A percentile compares a stretch with the other conserved stretches of the same genome.
phyloP scores from a whole-genome alignment of 345 rosid genomes.

The Syzygium aqueum region DNA sequence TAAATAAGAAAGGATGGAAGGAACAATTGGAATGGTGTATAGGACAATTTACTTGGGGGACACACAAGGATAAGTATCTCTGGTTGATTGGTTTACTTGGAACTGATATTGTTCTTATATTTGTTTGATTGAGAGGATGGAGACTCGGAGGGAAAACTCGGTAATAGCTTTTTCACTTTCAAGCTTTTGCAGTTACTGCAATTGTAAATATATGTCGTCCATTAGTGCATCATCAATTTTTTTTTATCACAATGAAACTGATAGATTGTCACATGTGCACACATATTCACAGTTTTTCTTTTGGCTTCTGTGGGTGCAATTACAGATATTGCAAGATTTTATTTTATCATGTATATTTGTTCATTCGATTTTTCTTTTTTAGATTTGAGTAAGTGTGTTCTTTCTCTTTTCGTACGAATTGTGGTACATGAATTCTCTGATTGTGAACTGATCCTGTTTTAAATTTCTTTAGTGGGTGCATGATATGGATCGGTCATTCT shows the following conservation, averaged over 20 bases:
- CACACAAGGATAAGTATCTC: not conserved
- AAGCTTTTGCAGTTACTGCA: not conserved
- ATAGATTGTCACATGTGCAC: not conserved
- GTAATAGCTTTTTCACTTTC: not conserved
- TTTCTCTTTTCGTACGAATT: not conserved
- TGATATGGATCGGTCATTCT: not conserved
- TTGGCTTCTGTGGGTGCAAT: not conserved
- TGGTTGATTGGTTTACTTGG: not conserved
- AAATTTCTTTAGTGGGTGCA: not conserved
- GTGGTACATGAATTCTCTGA: not conserved
- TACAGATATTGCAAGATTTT: not conserved
- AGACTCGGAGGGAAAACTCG: not conserved
- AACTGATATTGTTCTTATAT: not conserved
- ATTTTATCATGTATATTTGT: not conserved
- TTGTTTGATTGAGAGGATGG: not conserved
- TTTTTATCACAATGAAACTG: not conserved
- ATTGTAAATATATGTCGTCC: not conserved
- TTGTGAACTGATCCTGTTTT: not conserved
- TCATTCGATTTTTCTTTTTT: not conserved
- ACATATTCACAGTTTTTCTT: not conserved
- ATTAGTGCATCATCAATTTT: not conserved
- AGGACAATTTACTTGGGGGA: not conserved
- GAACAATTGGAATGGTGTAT: not conserved
- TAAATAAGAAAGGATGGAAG: not conserved
- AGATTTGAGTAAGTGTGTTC: not conserved